Conservation (phyloP, 306 rosid species). For the Inga leiocalycina region DNA sequence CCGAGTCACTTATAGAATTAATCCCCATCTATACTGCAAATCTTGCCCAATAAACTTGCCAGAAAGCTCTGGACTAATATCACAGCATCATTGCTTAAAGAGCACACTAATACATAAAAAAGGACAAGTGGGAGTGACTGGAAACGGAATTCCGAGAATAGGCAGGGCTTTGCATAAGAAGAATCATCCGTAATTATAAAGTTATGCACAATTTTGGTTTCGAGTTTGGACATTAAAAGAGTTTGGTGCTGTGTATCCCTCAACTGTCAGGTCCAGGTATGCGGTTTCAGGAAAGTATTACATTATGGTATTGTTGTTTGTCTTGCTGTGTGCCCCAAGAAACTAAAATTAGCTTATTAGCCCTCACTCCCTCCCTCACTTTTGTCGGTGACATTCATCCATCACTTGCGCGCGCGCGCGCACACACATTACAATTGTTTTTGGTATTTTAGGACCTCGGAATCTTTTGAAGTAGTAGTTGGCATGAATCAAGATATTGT, state of each 20-base stretch:
- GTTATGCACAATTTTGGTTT: not conserved
- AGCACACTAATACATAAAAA: not conserved
- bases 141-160: not conserved
- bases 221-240: slow-evolving; percentile 5
- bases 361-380: not conserved
- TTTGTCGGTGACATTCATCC: slow-evolving; percentile 29
- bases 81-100: not conserved
- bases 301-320: not conserved
- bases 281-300: not conserved
- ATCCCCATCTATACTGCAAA: not conserved
- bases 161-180: not conserved
- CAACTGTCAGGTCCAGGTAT: slow-evolving; percentile 8
- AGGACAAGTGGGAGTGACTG: slow-evolving; percentile 5
- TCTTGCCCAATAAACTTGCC: not conserved
- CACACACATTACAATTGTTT: not conserved
- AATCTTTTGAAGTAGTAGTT: not conserved
- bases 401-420: not conserved
- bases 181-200: not conserved
- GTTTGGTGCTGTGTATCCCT: slow-evolving; percentile 23
- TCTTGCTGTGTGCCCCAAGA: slow-evolving; percentile 3
- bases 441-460: not conserved
- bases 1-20: not conserved
- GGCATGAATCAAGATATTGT: not conserved
- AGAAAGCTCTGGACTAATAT: not conserved
- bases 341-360: not conserved